A percentile compares a stretch with the other conserved stretches of the same genome.
phyloP scores from a whole-genome alignment of 176 grass and related monocot genomes.

The Carex parvula region DNA sequence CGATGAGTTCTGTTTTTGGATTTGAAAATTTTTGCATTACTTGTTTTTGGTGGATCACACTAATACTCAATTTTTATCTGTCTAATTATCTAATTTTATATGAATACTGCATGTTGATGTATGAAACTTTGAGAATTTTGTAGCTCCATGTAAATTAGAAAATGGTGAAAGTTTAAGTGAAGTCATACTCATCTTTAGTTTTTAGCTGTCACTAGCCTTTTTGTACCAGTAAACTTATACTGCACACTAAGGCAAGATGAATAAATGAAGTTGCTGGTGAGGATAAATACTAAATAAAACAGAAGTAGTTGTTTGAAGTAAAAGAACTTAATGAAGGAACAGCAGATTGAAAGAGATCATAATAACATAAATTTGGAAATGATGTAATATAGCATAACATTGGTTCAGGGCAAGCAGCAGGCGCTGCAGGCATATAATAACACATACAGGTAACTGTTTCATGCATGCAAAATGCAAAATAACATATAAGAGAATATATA shows the following conservation, averaged over 20 bases:
- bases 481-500: background rate
- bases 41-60: background rate
- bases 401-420: background rate
- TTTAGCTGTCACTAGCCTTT: background rate
- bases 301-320: background rate
- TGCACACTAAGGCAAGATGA: background rate
- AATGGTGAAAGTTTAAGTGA: background rate
- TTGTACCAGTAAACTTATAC: background rate
- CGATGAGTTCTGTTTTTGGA: background rate
- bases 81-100: background rate
- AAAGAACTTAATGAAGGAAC: background rate
- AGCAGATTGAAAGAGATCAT: background rate
- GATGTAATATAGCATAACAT: background rate
- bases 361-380: background rate
- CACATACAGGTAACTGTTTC: background rate
- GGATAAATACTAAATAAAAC: background rate
- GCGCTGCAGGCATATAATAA: constrained; percentile 1
- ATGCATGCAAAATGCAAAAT: background rate
- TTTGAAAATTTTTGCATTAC: constrained; percentile 4
- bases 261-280: background rate
- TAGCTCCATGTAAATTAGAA: background rate
- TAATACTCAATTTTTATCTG: background rate
- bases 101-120: background rate
- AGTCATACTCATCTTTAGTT: background rate
- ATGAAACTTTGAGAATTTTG: constrained; percentile 5